These are phyloP conservation scores for Tirmania nivea DNA, from an alignment of 495 filamentous ascomycete species.

Conservation along the genomic window DNA sequence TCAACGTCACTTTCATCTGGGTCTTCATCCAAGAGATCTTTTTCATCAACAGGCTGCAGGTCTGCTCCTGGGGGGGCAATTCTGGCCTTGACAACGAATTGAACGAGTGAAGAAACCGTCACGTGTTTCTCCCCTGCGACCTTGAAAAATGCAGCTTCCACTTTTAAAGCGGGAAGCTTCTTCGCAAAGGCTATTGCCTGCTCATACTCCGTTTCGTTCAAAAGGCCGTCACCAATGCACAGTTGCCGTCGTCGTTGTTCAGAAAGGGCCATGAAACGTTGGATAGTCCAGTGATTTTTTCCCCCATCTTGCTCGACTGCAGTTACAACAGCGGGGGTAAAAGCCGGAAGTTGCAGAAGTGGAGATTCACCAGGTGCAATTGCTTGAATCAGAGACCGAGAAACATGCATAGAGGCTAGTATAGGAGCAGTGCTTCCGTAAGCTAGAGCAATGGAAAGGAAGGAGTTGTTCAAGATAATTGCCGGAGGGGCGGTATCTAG, in stretches of 20 bases:
- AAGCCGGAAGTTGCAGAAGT: slow-evolving; percentile 76
- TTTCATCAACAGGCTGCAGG: slow-evolving; percentile 47
- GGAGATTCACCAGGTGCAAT: slow-evolving; percentile 62
- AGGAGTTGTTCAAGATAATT: slow-evolving; percentile 61
- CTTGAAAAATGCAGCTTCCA: slow-evolving; percentile 97
- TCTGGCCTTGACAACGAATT: slow-evolving; percentile 85
- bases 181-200: slow-evolving; percentile 51
- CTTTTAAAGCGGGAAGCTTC: slow-evolving; percentile 57
- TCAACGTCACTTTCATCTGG: slow-evolving; percentile 83
- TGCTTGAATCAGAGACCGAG: slow-evolving; percentile 77
- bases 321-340: slow-evolving; percentile 53
- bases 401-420: slow-evolving; percentile 55
- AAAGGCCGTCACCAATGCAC: slow-evolving; percentile 43
- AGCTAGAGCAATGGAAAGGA: slow-evolving; percentile 64
- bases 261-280: slow-evolving; percentile 67
- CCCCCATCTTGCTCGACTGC: slow-evolving; percentile 50
- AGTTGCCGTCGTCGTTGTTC: slow-evolving; percentile 50
- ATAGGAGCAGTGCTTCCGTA: slow-evolving; percentile 68
- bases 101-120: slow-evolving; percentile 79
- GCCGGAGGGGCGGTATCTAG: slow-evolving; percentile 68
- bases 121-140: slow-evolving; percentile 83
- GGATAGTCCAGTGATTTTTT: slow-evolving; percentile 53
- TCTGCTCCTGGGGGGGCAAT: slow-evolving; percentile 72
- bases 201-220: slow-evolving; percentile 55
- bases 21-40: slow-evolving; percentile 76